Evolutionary conservation across 2,329 filamentous ascomycete genomes (phyloP).

Genomic region (Didymosphaeria variabile): DNA sequence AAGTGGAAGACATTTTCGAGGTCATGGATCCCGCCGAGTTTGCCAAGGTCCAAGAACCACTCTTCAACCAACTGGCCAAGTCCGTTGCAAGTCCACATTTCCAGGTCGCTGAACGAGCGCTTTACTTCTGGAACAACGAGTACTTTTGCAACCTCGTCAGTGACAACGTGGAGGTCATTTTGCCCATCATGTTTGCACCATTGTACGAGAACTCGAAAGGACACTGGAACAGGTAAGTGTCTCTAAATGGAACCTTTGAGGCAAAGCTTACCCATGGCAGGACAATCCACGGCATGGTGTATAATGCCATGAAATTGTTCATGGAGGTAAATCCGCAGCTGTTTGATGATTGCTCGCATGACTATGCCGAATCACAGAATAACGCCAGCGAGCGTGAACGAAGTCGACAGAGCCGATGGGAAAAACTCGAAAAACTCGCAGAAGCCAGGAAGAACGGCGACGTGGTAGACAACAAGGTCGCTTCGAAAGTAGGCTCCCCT

Average conservation of each 20-base stretch:
- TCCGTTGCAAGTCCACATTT: constrained; percentile 98
- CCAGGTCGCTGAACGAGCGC: constrained; percentile 94
- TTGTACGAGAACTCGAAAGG: constrained; percentile 99
- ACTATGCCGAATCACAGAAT: constrained; percentile 97
- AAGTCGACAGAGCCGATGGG: constrained; percentile 87
- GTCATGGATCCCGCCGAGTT: constrained; percentile 99
- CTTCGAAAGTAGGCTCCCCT: constrained; percentile 51
- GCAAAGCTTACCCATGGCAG: constrained; percentile 58
- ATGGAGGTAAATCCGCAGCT: constrained; percentile 99
- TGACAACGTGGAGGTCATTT: constrained; percentile 97
- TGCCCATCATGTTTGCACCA: constrained; percentile 99
- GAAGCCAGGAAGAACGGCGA: constrained; percentile 69
- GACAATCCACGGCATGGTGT: constrained; percentile 99
- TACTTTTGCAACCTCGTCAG: constrained; percentile 99
- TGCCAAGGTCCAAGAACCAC: constrained; percentile 95
- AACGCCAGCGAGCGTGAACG: constrained; percentile 85
- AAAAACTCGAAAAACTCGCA: constrained; percentile 81
- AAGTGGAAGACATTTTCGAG: constrained; percentile 99
- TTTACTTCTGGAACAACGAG: constrained; percentile 99
- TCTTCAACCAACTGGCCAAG: constrained; percentile 97
- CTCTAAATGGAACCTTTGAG: neutral
- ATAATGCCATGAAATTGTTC: constrained; percentile 99
- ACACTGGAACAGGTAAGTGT: constrained; percentile 91
- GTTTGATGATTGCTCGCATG: constrained; percentile 97
- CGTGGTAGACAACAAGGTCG: constrained; percentile 36